Evolutionary conservation across 306 rosid genomes (phyloP), one percentile per base, ranked within the genome.

Genomic region (Pachyrhizus erosus): DNA sequence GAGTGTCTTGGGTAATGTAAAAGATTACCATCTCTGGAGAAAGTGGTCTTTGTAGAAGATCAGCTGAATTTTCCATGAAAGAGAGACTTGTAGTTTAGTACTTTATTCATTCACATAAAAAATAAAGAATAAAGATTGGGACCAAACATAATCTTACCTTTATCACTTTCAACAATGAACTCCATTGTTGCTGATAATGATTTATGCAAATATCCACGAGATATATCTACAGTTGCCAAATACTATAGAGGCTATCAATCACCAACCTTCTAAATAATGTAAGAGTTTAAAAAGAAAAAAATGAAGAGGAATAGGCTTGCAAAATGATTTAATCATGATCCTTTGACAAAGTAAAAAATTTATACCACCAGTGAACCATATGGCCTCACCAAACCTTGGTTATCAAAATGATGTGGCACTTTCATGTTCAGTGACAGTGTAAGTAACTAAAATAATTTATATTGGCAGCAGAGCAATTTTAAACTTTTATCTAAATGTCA

Each of bases 1-100:
- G 99, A 73, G 99, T 93, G 89, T 96, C 99, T 71, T 96, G 99
- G 11, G 99, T 96, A 60, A 96, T 87, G 87, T 96, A 96, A 87
- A 93, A 93, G 86, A 89, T 71, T 18, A 93, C 92, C 92, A 84
- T 92, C 87, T 93, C 98, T 2, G 94, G 92, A 75, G 97, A 71
- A 82, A 91, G 66, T 46, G 99, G 94, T 37, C 85, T 80, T 88
- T 92, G 91, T 12, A 81, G 84, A 84, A 89, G 91, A 89, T 93
- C 94, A 77, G 66, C 99, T 96, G 84, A 81, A 77, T 61, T 58
- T 33, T 71, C 52, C 57, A 83, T 81, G 54, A 37, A 82, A 75
- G 27, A 31, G 45, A 69, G 54, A 31, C 18, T 24, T 13, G 24
- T 11, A 58, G 42, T 55, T 67, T 40, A 61, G 62, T 78, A 21